Conservation (phyloP, 139 green algal species). For the Micractinium conductrix region DNA sequence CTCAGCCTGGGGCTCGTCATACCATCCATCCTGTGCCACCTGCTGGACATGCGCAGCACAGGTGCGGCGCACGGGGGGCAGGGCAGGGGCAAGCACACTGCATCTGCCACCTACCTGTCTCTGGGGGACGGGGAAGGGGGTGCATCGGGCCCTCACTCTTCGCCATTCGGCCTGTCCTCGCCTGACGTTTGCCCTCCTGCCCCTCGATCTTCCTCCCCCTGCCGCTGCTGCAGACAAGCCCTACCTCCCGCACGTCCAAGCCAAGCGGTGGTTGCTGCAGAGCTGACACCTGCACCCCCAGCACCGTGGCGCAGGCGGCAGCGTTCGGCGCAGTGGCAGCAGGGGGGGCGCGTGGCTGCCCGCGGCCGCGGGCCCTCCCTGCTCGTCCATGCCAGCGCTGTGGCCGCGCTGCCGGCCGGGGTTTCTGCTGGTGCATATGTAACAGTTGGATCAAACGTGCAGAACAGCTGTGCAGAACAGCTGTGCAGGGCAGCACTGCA, state of each 20-base stretch:
- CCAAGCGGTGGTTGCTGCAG: constrained; percentile 52
- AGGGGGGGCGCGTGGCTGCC: neutral
- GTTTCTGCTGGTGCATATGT: neutral
- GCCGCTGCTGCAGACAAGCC: constrained; percentile 19
- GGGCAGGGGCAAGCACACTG: neutral
- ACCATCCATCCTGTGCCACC: constrained; percentile 44
- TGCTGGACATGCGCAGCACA: constrained; percentile 23
- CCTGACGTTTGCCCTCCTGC: neutral
- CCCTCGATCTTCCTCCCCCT: neutral
- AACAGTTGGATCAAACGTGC: neutral
- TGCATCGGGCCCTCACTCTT: too few species aligned
- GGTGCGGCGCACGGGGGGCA: neutral
- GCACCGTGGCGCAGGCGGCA: neutral
- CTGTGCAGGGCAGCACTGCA: neutral
- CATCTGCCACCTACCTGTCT: neutral
- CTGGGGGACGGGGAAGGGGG: neutral
- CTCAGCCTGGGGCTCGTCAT: constrained; percentile 55
- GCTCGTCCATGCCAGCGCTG: too few species aligned
- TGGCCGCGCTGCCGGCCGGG: too few species aligned
- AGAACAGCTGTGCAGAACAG: neutral
- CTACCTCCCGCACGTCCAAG: constrained; percentile 61
- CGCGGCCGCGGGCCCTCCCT: too few species aligned
- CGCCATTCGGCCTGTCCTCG: too few species aligned
- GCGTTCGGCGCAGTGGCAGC: neutral
- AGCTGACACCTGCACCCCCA: neutral